phyloP scores from a whole-genome alignment of 2,329 filamentous ascomycete genomes.

The Furcasterigmium furcatum region DNA sequence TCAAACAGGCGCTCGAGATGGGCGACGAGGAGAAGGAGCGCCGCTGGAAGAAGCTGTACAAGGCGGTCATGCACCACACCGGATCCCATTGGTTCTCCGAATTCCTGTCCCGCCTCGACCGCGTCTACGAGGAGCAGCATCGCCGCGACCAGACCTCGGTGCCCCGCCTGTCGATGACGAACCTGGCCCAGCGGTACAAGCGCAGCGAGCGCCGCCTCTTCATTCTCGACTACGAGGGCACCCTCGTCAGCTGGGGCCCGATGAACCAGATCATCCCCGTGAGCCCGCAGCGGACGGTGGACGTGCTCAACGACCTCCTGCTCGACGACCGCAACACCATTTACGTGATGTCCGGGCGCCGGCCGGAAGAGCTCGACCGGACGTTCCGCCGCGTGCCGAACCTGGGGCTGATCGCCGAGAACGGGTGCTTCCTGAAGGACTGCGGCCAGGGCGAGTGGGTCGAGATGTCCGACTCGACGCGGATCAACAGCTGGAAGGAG shows the following conservation, averaged over 20 bases:
- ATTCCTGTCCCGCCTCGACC: slow-evolving; percentile 67
- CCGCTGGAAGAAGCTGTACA: slow-evolving; percentile 72
- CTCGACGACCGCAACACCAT: slow-evolving; percentile 79
- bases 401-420: slow-evolving; percentile 89
- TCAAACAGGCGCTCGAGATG: slow-evolving; percentile 83
- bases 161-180: slow-evolving; percentile 72
- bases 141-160: slow-evolving; percentile 82
- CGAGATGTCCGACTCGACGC: slow-evolving; percentile 69
- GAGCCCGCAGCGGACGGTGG: slow-evolving; percentile 78
- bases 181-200: slow-evolving; percentile 64
- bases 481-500: slow-evolving; percentile 76
- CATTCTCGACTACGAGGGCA: slow-evolving; percentile 92
- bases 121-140: slow-evolving; percentile 80
- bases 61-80: slow-evolving; percentile 75
- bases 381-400: slow-evolving; percentile 81
- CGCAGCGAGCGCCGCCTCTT: slow-evolving; percentile 70
- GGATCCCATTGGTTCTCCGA: slow-evolving; percentile 83
- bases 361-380: slow-evolving; percentile 82
- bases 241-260: slow-evolving; percentile 81
- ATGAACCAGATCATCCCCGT: slow-evolving; percentile 81
- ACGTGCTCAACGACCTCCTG: slow-evolving; percentile 77
- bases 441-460: slow-evolving; percentile 69
- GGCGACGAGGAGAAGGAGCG: slow-evolving; percentile 65
- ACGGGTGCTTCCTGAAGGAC: slow-evolving; percentile 84
- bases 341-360: slow-evolving; percentile 90